phyloP scores from a whole-genome alignment of 1,284 basidiomycete species.

The Porogramme epimiltina region DNA sequence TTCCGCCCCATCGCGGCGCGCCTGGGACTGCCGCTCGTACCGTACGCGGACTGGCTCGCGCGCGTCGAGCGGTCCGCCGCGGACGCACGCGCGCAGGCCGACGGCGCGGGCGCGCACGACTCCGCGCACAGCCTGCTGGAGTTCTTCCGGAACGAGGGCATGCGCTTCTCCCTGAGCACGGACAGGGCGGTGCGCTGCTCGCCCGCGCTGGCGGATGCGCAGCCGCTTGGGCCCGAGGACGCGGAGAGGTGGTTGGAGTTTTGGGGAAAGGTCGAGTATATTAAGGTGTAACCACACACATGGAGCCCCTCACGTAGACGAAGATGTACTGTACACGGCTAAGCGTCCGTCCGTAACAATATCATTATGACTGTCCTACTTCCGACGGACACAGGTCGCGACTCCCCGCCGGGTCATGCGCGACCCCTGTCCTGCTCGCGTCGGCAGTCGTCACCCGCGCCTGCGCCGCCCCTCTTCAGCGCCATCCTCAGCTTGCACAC shows the following conservation, averaged over 20 bases:
- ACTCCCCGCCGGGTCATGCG: too few relatives aligned
- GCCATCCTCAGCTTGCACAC: neutral
- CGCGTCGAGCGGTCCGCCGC: neutral
- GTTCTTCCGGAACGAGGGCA: neutral
- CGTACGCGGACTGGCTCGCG: constrained; percentile 28
- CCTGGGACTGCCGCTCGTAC: constrained; percentile 23
- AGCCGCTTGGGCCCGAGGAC: constrained; percentile 17
- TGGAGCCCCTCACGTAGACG: too few relatives aligned
- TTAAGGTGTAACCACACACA: neutral
- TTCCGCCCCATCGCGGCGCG: constrained; percentile 18
- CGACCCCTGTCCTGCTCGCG: too few relatives aligned
- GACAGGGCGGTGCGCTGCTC: constrained; percentile 17
- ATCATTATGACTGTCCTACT: too few relatives aligned
- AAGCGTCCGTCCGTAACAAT: too few relatives aligned
- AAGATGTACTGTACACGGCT: too few relatives aligned
- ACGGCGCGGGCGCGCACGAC: neutral
- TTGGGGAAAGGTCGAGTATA: constrained; percentile 7
- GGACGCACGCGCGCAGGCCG: neutral
- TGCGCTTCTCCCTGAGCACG: constrained; percentile 7
- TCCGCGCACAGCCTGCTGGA: neutral
- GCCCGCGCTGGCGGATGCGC: constrained; percentile 9
- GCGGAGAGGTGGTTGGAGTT: constrained; percentile 19
- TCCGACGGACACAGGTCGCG: too few relatives aligned
- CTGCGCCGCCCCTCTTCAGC: too few relatives aligned
- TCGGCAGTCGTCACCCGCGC: too few relatives aligned